Evolutionary conservation across 2,329 filamentous ascomycete genomes (phyloP).

Genomic region (Talaromyces verruculosus): DNA sequence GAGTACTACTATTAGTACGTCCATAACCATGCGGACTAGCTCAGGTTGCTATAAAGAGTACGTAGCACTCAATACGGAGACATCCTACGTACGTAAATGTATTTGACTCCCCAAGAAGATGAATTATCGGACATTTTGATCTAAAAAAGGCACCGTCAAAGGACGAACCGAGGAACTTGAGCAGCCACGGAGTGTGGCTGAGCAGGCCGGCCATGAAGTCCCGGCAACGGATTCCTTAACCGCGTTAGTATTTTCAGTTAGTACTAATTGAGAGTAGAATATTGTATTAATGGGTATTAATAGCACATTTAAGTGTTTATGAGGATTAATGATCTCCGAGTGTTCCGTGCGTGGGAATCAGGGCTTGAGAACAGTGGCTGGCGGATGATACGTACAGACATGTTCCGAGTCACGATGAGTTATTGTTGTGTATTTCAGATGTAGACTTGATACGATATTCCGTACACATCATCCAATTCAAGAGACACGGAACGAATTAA

Average conservation of each 20-base stretch:
- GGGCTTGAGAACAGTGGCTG: neutral
- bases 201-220: neutral
- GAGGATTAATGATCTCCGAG: neutral
- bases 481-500: neutral
- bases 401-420: neutral
- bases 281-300: slow-evolving; percentile 7
- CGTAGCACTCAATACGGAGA: neutral
- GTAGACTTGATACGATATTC: neutral
- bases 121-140: slow-evolving; percentile 1
- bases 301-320: neutral
- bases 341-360: slow-evolving; percentile 3
- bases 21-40: neutral
- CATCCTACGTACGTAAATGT: neutral
- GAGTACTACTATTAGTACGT: neutral
- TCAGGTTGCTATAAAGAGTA: neutral
- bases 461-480: neutral
- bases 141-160: slow-evolving; percentile 1
- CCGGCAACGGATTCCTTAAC: neutral
- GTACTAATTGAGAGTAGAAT: neutral
- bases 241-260: neutral
- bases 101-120: neutral
- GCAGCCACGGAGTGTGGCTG: slow-evolving; percentile 3
- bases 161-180: neutral
- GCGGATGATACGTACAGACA: neutral
- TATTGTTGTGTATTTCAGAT: neutral